Evolutionary conservation across 805 yeast genomes (phyloP).

Genomic region (Zygoascus biomembranicola): DNA sequence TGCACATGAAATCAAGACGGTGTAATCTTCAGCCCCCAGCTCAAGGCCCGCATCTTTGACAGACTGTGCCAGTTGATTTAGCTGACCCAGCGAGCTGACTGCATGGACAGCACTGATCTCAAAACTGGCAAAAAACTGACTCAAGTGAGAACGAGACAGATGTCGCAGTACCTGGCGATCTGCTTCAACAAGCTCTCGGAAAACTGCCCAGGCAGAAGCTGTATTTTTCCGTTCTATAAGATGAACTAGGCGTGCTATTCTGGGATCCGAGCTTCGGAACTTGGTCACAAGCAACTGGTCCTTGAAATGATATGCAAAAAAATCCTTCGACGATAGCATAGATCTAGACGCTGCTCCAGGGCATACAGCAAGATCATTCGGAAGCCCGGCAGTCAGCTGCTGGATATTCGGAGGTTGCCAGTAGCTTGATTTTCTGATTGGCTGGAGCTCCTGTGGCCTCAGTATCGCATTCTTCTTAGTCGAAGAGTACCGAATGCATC

Average conservation of each 20-base stretch:
- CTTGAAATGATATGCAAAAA: not conserved
- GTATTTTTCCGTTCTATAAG: not conserved
- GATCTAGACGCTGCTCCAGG: not conserved
- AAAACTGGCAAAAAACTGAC: constrained; percentile 1
- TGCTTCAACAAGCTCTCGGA: constrained; percentile 6
- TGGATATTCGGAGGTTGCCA: not conserved
- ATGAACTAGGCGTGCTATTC: not conserved
- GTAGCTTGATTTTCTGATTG: not conserved
- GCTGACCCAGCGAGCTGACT: constrained; percentile 18
- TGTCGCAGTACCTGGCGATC: constrained; percentile 6
- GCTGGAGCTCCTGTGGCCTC: not conserved
- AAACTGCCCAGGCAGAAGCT: constrained; percentile 10
- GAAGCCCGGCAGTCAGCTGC: not conserved
- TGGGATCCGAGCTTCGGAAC: not conserved
- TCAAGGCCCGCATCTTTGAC: constrained; percentile 13
- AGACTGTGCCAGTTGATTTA: constrained; percentile 10
- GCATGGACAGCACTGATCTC: constrained; percentile 4
- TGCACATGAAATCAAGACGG: constrained; percentile 21
- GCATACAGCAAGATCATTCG: not conserved
- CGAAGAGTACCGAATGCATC: too few species aligned
- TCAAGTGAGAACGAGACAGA: constrained; percentile 4
- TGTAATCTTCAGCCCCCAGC: constrained; percentile 19
- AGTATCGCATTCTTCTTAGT: too few species aligned
- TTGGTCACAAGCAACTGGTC: not conserved
- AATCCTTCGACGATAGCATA: not conserved